A percentile compares a stretch with the other conserved stretches of the same genome.
Conservation (phyloP, 2,329 filamentous ascomycete species). For the Pseudodiploospora longispora region DNA sequence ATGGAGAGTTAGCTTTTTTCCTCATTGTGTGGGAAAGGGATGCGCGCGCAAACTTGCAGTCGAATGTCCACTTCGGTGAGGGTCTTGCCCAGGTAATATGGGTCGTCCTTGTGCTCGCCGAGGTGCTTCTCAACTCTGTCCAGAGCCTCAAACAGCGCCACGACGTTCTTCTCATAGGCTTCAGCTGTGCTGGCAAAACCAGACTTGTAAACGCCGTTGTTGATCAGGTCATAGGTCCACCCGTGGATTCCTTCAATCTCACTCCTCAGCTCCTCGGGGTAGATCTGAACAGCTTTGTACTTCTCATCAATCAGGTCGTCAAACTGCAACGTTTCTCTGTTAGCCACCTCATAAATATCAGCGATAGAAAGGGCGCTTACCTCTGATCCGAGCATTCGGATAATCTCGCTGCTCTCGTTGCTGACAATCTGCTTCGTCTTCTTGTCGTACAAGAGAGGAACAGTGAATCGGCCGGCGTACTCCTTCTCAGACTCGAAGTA, state of each 20-base stretch:
- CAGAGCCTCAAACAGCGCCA: slow-evolving; percentile 64
- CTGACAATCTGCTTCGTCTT: slow-evolving; percentile 69
- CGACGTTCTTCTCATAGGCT: slow-evolving; percentile 71
- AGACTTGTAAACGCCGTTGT: slow-evolving; percentile 65
- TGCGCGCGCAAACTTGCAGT: slow-evolving; percentile 36
- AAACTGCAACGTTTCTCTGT: slow-evolving; percentile 41
- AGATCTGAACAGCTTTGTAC: slow-evolving; percentile 55
- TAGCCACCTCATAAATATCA: neutral
- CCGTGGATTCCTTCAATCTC: slow-evolving; percentile 70
- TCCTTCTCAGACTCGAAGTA: slow-evolving; percentile 69
- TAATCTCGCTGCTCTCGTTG: slow-evolving; percentile 89
- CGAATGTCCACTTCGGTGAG: slow-evolving; percentile 79
- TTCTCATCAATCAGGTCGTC: slow-evolving; percentile 58
- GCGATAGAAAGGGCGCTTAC: slow-evolving; percentile 32
- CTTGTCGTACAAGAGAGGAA: slow-evolving; percentile 80
- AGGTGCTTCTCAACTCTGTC: slow-evolving; percentile 71
- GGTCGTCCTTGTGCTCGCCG: slow-evolving; percentile 29
- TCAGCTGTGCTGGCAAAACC: slow-evolving; percentile 80
- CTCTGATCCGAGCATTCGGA: slow-evolving; percentile 77
- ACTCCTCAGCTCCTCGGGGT: slow-evolving; percentile 53
- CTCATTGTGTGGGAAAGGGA: neutral
- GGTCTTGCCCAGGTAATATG: slow-evolving; percentile 66
- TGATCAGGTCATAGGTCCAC: slow-evolving; percentile 72
- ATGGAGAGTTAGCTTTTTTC: too few species aligned
- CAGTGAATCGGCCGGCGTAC: slow-evolving; percentile 76